A percentile compares a stretch with the other conserved stretches of the same genome.
Conservation (phyloP, 2,329 filamentous ascomycete genomes). For the Atkinsonella texensis region DNA sequence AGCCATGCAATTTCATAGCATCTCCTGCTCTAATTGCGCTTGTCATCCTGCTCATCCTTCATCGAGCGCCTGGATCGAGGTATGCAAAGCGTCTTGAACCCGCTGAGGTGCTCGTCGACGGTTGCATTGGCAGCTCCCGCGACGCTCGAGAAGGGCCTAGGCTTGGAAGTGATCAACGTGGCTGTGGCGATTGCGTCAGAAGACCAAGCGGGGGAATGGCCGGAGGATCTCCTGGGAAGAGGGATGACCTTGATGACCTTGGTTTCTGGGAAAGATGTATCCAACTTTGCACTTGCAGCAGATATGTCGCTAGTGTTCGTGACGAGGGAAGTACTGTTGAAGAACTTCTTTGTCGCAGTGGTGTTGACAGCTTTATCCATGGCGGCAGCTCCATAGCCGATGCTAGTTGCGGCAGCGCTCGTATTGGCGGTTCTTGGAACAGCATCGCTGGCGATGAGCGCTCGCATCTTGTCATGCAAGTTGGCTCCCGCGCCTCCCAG, state of each 20-base stretch:
- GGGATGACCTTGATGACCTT: constrained; percentile 1
- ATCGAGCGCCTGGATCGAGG: background rate
- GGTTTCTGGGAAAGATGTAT: background rate
- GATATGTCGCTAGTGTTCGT: background rate
- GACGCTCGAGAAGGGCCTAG: background rate
- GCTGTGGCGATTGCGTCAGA: background rate
- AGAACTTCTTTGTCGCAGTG: background rate
- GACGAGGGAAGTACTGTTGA: background rate
- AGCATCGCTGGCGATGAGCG: background rate
- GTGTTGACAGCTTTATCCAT: background rate
- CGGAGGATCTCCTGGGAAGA: background rate
- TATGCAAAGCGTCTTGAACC: constrained; percentile 1
- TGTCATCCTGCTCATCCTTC: background rate
- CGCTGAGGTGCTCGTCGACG: background rate
- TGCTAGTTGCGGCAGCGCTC: background rate
- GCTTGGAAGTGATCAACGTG: background rate
- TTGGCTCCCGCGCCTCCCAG: background rate
- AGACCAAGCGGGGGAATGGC: background rate
- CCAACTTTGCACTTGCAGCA: background rate
- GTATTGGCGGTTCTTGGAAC: background rate
- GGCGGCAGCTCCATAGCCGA: background rate
- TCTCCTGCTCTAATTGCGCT: background rate
- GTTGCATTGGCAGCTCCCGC: background rate
- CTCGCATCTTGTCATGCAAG: background rate
- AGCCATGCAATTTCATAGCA: background rate